Evolutionary conservation across 2,329 filamentous ascomycete species (phyloP), one percentile per base, ranked within the genome.

Genomic region (Sporothrix sp.): DNA sequence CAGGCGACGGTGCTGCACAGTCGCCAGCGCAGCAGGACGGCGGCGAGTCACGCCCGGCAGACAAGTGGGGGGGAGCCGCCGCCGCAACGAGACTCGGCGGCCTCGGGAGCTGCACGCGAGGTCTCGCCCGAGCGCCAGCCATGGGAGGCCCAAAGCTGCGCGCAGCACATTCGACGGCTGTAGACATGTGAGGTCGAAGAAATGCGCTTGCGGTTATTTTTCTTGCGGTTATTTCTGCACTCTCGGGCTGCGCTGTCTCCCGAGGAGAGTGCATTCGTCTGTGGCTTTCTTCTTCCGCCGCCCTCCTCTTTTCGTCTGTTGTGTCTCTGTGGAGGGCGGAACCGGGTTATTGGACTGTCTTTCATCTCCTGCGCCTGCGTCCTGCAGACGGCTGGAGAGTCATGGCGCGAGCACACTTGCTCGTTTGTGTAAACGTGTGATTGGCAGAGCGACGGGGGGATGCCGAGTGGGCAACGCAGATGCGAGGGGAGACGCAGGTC

Each of bases 101-200:
- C 2, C 49, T 43, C 7, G 49, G 40, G n/a, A 51, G 45, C 20
- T 51, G 20, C 23, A 56, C 54, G 7, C 55, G 60, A 48, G 63
- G 59, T 58, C 63, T 62, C 54, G 65, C 61, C 66, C 68, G 68
- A 48, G 58, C 59, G 59, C 64, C 64, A 52, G 63, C 54, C 57
- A 63, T 60, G 54, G 57, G 58, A 58, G 59, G 60, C 52, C 62
- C 59, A 55, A 65, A 58, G 54, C 55, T 56, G 54, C 62, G 61
- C 36, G 58, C 59, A 53, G 61, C 55, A 54, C 58, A 53, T 43
- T 61, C 61, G 51, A 62, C 60, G 42, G 60, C 58, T 52, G 61
- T 58, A 60, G 64, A 64, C 65, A 66, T 68, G 61, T n/a, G n/a
- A n/a, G n/a, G n/a, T n/a, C n/a, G n/a, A n/a, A n/a, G n/a, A n/a